Evolutionary conservation across 768 basidiomycete species (phyloP).

Genomic region (Mycena amicta): DNA sequence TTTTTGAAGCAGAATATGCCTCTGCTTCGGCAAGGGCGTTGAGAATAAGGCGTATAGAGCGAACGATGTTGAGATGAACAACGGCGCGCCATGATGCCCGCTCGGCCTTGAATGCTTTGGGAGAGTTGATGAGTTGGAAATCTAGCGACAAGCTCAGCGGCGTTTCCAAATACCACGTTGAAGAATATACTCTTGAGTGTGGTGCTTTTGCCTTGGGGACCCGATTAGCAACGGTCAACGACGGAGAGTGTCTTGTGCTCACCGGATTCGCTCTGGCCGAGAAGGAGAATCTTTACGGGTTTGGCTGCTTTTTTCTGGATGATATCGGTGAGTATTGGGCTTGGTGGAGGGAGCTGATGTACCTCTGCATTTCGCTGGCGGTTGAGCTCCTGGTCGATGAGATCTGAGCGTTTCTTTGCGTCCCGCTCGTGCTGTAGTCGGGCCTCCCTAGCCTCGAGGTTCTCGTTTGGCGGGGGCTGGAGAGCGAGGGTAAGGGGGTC

Average conservation of each 20-base stretch:
- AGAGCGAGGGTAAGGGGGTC: conserved; percentile 44
- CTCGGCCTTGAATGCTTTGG: conserved; percentile 47
- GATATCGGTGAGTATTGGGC: background rate
- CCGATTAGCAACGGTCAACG: background rate
- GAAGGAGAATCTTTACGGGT: conserved; percentile 42
- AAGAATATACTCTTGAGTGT: conserved; percentile 51
- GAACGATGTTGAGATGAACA: conserved; percentile 53
- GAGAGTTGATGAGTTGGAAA: conserved; percentile 46
- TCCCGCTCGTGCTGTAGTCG: conserved; percentile 40
- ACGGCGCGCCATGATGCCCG: conserved; percentile 49
- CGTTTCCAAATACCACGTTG: too few species aligned
- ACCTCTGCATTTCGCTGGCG: conserved; percentile 36
- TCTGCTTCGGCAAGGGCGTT: conserved; percentile 25
- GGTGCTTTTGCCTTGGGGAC: conserved; percentile 54
- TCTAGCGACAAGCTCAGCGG: conserved; percentile 34
- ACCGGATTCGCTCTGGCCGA: conserved; percentile 61
- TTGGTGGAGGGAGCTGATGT: background rate
- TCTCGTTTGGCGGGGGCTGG: conserved; percentile 41
- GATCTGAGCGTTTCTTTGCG: conserved; percentile 45
- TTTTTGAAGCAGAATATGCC: conserved; percentile 6
- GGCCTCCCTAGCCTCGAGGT: conserved; percentile 30
- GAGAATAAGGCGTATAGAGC: conserved; percentile 48
- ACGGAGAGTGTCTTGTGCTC: background rate
- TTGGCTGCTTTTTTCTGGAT: conserved; percentile 31
- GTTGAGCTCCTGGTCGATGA: conserved; percentile 47